Evolutionary conservation across 805 yeast species (phyloP), one percentile per base, ranked within the genome.

Genomic region (Lachancea sp.): DNA sequence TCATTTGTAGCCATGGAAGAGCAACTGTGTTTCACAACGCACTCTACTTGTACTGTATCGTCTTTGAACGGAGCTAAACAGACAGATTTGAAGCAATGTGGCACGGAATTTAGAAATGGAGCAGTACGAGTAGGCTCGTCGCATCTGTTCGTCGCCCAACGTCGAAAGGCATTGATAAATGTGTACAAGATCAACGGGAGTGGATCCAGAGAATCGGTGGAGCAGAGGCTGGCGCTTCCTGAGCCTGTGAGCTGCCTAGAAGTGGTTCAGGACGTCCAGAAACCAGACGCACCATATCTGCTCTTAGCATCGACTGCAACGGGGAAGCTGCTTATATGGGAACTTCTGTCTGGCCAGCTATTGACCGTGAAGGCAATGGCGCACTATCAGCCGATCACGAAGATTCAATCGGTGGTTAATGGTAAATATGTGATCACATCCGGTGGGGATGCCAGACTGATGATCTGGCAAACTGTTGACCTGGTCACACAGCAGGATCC

Each of bases 321-420:
- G n/a, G 98, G 98, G 11, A 77, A 81, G 52, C 50, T 93, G 13
- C 85, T 85, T 58, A 63, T 90, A 1, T 91, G 98, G 98, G 95
- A 88, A 55, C 59, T 90, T 42, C 63, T 73, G 9, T 82, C 93
- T 1, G 98, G 98, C 0, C 65, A 77, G 19, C 70, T 93, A 38
- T 57, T 90, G 19, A 70, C 77, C 38, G 95, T 79, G 3, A 79
- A 78, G 57, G 90, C 85, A 41, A 55, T 61, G 56, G 82, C 87
- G 0, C 98, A 91, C 66, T 91, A 87, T 62, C 97, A 91, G 65
- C 70, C 74, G 6, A 74, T 88, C 7, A 73, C 82, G 0, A 72
- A 71, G 27, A 60, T 91, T 30, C 72, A 71, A 51, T 78, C 85
- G 55, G 68, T 85, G 0, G 51, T 66, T 11, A 85, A 88, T 57